Conservation (phyloP, 2,329 filamentous ascomycete species). For the Magnaporthales sp. region DNA sequence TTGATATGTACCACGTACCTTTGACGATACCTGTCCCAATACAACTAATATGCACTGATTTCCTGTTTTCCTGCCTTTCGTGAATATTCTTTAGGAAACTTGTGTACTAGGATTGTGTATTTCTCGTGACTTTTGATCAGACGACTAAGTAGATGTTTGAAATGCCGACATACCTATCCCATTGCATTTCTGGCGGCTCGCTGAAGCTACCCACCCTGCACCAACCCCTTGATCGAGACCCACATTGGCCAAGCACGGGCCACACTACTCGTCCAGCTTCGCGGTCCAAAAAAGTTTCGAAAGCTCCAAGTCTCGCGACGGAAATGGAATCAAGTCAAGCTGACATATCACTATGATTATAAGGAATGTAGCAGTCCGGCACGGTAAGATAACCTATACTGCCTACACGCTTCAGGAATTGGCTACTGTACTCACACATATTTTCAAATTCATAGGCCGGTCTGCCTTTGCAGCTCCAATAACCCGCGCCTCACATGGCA, state of each 20-base stretch:
- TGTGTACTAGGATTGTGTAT: too few species aligned
- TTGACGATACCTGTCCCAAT: neutral
- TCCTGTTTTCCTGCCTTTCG: neutral
- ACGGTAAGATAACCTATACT: slow-evolving; percentile 32
- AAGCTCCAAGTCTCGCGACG: neutral
- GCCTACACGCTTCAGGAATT: slow-evolving; percentile 1
- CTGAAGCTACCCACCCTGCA: neutral
- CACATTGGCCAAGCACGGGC: neutral
- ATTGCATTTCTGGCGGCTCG: too few species aligned
- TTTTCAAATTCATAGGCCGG: slow-evolving; percentile 33
- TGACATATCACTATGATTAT: slow-evolving; percentile 40
- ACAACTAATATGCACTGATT: neutral
- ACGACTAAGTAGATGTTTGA: too few species aligned
- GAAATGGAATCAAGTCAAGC: neutral
- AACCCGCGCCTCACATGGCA: slow-evolving; percentile 4
- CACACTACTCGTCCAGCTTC: neutral
- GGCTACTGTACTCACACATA: slow-evolving; percentile 13
- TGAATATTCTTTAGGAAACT: neutral
- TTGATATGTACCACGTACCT: neutral
- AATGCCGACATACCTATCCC: too few species aligned
- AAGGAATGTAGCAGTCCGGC: slow-evolving; percentile 43
- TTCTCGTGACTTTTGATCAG: too few species aligned
- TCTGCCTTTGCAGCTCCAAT: slow-evolving; percentile 36
- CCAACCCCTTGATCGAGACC: neutral
- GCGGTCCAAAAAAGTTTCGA: slow-evolving; percentile 1